A percentile compares a stretch with the other conserved stretches of the same genome.
These are phyloP conservation scores for Avena sativa DNA, from an alignment of 176 grass and related monocot genomes.

Conservation along the genomic window DNA sequence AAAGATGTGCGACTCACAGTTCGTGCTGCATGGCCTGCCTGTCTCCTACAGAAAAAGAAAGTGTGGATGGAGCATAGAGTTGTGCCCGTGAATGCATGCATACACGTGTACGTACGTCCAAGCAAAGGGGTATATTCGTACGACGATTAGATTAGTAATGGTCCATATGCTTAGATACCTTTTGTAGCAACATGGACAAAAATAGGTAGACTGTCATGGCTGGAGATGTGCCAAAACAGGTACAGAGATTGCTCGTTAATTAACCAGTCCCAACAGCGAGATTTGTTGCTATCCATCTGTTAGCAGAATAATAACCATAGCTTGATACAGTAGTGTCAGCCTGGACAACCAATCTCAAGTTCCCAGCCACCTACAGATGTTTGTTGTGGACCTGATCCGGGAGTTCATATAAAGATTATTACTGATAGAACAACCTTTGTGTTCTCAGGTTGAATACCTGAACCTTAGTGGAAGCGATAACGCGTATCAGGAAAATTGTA, in stretches of 20 bases:
- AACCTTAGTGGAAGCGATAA: slow-evolving; percentile 22
- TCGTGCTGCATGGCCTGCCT: not conserved
- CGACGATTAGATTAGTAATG: slow-evolving; percentile 26
- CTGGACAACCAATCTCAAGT: slow-evolving; percentile 5
- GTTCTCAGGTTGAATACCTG: not conserved
- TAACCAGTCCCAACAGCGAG: not conserved
- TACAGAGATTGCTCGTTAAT: not conserved
- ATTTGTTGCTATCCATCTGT: slow-evolving; percentile 4
- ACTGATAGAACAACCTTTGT: slow-evolving; percentile 32
- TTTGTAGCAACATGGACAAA: slow-evolving; percentile 20
- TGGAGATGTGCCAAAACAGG: slow-evolving; percentile 7
- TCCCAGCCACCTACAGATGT: not conserved
- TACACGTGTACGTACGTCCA: not conserved
- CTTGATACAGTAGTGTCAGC: slow-evolving; percentile 5
- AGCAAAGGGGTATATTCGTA: not conserved
- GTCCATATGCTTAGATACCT: not conserved
- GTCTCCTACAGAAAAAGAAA: not conserved
- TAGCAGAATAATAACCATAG: not conserved
- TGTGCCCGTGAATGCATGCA: not conserved
- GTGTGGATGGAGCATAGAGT: not conserved
- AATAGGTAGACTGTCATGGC: slow-evolving; percentile 31
- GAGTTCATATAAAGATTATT: slow-evolving; percentile 15
- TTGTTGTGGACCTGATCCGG: slow-evolving; percentile 9
- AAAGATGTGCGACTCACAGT: slow-evolving; percentile 16
- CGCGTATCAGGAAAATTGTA: slow-evolving; percentile 18